Evolutionary conservation across 2,329 filamentous ascomycete species (phyloP).

Genomic region (Cladosporium sp.): DNA sequence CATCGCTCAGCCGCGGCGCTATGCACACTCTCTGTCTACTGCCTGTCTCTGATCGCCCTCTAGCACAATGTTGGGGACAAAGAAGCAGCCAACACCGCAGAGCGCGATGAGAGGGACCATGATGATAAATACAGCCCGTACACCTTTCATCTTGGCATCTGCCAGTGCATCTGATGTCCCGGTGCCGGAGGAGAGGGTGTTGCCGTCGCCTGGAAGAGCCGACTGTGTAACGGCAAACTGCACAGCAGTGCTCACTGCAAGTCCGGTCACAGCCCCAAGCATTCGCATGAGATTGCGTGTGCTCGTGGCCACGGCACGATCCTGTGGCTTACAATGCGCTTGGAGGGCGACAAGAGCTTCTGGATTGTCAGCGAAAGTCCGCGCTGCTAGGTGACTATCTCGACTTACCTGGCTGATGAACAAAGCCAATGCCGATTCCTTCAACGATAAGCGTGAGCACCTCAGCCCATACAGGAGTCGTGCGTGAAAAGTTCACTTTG

Average conservation of each 20-base stretch:
- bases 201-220: not conserved
- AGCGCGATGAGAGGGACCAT: conserved; percentile 11
- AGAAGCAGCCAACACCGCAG: conserved; percentile 11
- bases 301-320: conserved; percentile 6
- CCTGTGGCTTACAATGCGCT: conserved; percentile 12
- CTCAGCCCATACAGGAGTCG: conserved; percentile 2
- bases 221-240: conserved; percentile 10
- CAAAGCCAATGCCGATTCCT: conserved; percentile 10
- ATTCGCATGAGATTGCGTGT: conserved; percentile 14
- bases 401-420: conserved; percentile 11
- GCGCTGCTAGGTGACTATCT: not conserved
- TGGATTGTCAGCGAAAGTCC: not conserved
- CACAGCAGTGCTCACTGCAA: conserved; percentile 12
- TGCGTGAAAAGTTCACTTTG: conserved; percentile 15
- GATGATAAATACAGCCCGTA: conserved; percentile 14
- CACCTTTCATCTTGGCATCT: conserved; percentile 13
- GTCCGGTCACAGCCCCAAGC: conserved; percentile 14
- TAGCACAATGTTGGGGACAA: conserved; percentile 3
- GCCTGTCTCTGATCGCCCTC: conserved; percentile 1
- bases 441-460: conserved; percentile 5
- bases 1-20: not conserved
- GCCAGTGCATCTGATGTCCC: not conserved
- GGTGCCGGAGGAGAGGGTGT: not conserved
- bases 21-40: not conserved
- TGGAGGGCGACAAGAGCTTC: conserved; percentile 14